Base-by-base conservation (phyloP, 805 yeast species). In the Yamadazyma nakazawae region DNA sequence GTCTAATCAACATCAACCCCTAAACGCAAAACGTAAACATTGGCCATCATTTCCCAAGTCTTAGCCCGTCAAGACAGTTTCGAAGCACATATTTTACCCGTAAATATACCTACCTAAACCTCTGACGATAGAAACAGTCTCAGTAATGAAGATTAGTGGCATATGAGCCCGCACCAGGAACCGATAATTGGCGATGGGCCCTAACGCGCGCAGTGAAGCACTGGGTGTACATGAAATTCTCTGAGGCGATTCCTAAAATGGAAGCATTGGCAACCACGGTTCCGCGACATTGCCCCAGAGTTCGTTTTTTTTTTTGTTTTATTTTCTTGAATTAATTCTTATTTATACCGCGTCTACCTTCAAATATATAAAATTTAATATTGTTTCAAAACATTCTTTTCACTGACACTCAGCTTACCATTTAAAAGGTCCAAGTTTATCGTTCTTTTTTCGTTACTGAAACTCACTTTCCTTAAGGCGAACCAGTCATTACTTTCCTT, bases 361-460 rank as follows among this genome's bases (percentile, higher is more conserved):
- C 14, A 25, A 14, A 13, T 26, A 13, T 21, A 21, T 10, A 11
- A 34, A 34, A 17, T 24, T 17, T n/a, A 21, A 38, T 38, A 26
- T 25, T 38, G 34, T 38, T 38, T 38, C 41, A 38, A 38, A 38
- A 26, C 41, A 38, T 38, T 38, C 41, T 38, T 38, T 38, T 35
- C 37, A 25, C 21, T 36, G 18, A 32, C 38, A 13, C 21, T 24
- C 25, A 21, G 12, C n/a, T 19, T 13, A 34, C 34, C 39, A 32
- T 25, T 12, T 31, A 31, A 40, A 40, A 24, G 21, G 30, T 26
- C 18, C 46, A 46, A 25, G 41, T 26, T 38, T 16, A 11, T 38
- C 26, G 36, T 31, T 40, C n/a, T n/a, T 40, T 30, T n/a, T 13
- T 37, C 40, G 12, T 40, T 17, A 31, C 11, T 40, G 11, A 28